Percentiles rank a stretch among this genome's conserved stretches.
Conservation (phyloP, 2,329 filamentous ascomycete genomes). For the Epichloe aotearoae region DNA sequence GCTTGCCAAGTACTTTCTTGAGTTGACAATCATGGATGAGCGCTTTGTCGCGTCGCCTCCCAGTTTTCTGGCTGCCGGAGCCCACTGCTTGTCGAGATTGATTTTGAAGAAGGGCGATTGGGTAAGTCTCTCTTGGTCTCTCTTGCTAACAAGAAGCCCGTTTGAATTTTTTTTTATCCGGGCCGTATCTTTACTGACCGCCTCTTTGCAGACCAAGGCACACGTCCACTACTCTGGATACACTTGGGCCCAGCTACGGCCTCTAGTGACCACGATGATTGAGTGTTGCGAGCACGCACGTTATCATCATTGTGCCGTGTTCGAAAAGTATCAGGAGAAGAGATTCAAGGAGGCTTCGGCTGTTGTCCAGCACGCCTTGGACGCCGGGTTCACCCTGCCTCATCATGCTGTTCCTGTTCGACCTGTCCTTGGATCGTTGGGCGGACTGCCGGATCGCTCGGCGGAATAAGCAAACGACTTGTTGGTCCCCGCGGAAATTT, state of each 20-base stretch:
- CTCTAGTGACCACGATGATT: constrained; percentile 63
- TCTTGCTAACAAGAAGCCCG: too few relatives aligned
- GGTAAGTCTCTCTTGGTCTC: constrained; percentile 44
- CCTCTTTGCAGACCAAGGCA: constrained; percentile 46
- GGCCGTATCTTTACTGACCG: not conserved
- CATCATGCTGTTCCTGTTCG: constrained; percentile 27
- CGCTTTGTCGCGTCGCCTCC: constrained; percentile 85
- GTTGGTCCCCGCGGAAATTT: constrained; percentile 18
- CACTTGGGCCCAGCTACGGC: constrained; percentile 70
- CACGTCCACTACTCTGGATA: constrained; percentile 93
- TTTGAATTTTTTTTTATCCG: not conserved
- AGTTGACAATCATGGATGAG: constrained; percentile 95
- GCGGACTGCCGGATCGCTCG: constrained; percentile 14
- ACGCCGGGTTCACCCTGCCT: constrained; percentile 42
- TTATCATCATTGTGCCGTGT: constrained; percentile 76
- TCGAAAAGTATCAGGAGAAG: constrained; percentile 81
- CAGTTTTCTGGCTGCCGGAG: constrained; percentile 80
- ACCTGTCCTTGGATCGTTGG: constrained; percentile 9
- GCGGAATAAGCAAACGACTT: constrained; percentile 15
- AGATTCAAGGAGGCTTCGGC: constrained; percentile 75
- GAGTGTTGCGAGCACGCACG: constrained; percentile 76
- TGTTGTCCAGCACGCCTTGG: constrained; percentile 65
- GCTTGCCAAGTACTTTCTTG: constrained; percentile 93
- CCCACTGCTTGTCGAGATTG: constrained; percentile 79
- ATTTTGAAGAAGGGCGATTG: constrained; percentile 87